These are phyloP conservation scores for Xylariaceae sp. DNA, from an alignment of 2,329 filamentous ascomycete species.

Conservation along the genomic window DNA sequence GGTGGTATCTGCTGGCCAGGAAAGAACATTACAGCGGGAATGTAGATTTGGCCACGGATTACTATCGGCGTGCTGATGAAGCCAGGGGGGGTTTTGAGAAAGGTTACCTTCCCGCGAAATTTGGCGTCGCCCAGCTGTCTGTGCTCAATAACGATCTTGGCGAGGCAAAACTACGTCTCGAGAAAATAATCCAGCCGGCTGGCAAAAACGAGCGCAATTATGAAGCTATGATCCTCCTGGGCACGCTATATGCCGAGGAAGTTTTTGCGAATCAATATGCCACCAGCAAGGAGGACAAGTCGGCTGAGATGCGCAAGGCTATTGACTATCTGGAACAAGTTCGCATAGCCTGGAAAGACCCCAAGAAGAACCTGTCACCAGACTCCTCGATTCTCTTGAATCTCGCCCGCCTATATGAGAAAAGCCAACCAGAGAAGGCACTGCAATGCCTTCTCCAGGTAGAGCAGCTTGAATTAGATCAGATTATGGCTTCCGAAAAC, in stretches of 20 bases:
- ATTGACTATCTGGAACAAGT: conserved; percentile 80
- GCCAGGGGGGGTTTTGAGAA: conserved; percentile 86
- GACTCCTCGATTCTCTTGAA: conserved; percentile 89
- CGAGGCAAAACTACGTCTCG: conserved; percentile 86
- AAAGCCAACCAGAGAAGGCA: conserved; percentile 80
- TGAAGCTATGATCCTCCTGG: conserved; percentile 88
- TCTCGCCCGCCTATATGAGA: conserved; percentile 85
- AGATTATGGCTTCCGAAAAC: conserved; percentile 66
- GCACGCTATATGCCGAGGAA: conserved; percentile 90
- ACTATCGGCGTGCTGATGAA: conserved; percentile 85
- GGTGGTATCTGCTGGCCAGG: conserved; percentile 89
- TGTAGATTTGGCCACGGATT: conserved; percentile 70
- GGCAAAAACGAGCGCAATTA: conserved; percentile 57
- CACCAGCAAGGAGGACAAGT: conserved; percentile 80
- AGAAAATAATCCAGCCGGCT: conserved; percentile 87
- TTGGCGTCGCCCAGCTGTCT: conserved; percentile 85
- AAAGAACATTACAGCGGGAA: conserved; percentile 86
- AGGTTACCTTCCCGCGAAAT: conserved; percentile 90
- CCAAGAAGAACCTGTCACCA: conserved; percentile 74
- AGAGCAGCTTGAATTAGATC: conserved; percentile 81
- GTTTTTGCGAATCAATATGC: conserved; percentile 74
- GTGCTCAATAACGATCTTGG: conserved; percentile 80
- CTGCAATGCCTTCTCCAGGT: conserved; percentile 88
- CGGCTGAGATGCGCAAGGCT: conserved; percentile 78
- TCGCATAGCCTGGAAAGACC: conserved; percentile 84